Conservation (phyloP, 2,329 filamentous ascomycete genomes). For the Teratosphaeria viscida region DNA sequence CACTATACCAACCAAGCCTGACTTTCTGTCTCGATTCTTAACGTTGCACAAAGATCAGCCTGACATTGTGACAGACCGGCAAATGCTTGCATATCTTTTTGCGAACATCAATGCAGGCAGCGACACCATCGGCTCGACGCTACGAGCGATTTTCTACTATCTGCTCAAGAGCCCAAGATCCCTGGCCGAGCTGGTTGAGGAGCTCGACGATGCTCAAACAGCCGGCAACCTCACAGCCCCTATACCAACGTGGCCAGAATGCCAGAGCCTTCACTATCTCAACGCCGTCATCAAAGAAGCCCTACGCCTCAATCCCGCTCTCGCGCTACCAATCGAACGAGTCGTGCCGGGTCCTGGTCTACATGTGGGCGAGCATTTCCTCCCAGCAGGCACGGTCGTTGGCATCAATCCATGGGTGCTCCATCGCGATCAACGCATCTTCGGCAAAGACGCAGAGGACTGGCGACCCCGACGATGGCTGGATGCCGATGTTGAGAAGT, state of each 20-base stretch:
- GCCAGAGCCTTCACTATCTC: slow-evolving; percentile 14
- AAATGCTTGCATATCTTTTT: slow-evolving; percentile 16
- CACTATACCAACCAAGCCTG: slow-evolving; percentile 15
- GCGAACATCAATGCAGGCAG: slow-evolving; percentile 24
- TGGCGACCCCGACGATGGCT: slow-evolving; percentile 41
- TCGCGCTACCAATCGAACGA: slow-evolving; percentile 14
- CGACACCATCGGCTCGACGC: slow-evolving; percentile 32
- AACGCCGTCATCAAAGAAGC: slow-evolving; percentile 18
- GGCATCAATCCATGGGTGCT: slow-evolving; percentile 37
- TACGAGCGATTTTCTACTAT: slow-evolving; percentile 32
- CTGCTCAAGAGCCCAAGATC: slow-evolving; percentile 15
- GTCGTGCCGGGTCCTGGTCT: slow-evolving; percentile 10
- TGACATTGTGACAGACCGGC: slow-evolving; percentile 14
- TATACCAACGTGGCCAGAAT: slow-evolving; percentile 13
- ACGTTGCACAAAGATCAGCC: slow-evolving; percentile 16
- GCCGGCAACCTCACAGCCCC: slow-evolving; percentile 9
- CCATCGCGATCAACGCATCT: slow-evolving; percentile 31
- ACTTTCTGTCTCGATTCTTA: slow-evolving; percentile 21
- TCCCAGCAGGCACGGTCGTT: slow-evolving; percentile 31
- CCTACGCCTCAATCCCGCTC: slow-evolving; percentile 13
- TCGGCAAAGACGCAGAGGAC: slow-evolving; percentile 19
- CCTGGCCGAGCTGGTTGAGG: slow-evolving; percentile 3
- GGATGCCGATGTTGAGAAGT: slow-evolving; percentile 10
- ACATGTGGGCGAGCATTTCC: slow-evolving; percentile 10
- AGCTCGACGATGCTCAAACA: slow-evolving; percentile 7